A percentile compares a stretch with the other conserved stretches of the same genome.
phyloP scores from a whole-genome alignment of 2,329 filamentous ascomycete genomes.

The Fusarium torulosum region DNA sequence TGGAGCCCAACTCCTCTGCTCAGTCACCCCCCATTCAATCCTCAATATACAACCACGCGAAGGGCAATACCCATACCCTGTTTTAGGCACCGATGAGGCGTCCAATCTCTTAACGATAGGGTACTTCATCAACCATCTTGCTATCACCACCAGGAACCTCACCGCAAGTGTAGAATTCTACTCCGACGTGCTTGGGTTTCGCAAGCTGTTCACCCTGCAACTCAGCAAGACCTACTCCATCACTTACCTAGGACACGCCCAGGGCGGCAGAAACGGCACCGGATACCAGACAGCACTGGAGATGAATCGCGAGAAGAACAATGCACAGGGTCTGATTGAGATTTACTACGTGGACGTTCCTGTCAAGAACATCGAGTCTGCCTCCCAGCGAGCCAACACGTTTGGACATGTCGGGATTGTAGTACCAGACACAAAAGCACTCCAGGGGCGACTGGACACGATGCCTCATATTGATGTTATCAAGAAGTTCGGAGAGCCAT shows the following conservation, averaged over 20 bases:
- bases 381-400: neutral
- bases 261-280: conserved; percentile 6
- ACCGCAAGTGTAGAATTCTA: conserved; percentile 13
- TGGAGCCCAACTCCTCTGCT: neutral
- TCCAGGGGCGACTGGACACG: conserved; percentile 4
- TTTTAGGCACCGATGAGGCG: neutral
- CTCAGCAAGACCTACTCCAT: neutral
- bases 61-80: neutral
- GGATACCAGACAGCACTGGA: conserved; percentile 7
- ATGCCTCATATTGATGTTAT: conserved; percentile 3
- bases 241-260: conserved; percentile 10
- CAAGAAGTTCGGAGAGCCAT: conserved; percentile 5
- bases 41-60: neutral
- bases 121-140: conserved; percentile 13
- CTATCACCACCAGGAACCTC: conserved; percentile 9
- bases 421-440: neutral
- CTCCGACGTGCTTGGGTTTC: conserved; percentile 9
- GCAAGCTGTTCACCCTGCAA: neutral
- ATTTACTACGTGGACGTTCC: neutral
- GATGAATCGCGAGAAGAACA: conserved; percentile 17
- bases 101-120: neutral
- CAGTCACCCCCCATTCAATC: neutral
- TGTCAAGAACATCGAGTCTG: neutral
- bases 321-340: conserved; percentile 12
- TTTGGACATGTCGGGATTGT: conserved; percentile 14